Percentiles rank a stretch among this genome's conserved stretches.
phyloP scores from a whole-genome alignment of 805 yeast species.

The Metschnikowia orientalis region DNA sequence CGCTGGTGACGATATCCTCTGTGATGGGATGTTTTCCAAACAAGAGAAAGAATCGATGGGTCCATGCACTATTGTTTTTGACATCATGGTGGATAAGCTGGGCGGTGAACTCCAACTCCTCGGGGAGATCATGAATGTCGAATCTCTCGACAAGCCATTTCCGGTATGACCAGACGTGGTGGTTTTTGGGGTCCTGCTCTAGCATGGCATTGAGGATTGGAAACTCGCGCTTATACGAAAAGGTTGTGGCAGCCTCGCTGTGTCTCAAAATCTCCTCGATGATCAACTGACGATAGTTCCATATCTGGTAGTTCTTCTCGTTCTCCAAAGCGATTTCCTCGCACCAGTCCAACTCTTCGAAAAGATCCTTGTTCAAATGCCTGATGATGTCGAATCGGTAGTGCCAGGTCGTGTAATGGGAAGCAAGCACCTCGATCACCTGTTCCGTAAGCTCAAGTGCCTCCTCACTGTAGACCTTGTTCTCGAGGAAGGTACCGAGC shows the following conservation, averaged over 20 bases:
- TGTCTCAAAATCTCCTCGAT: constrained; percentile 33
- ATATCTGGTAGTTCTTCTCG: constrained; percentile 93
- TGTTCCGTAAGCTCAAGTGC: constrained; percentile 62
- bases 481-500: constrained; percentile 54
- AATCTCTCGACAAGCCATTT: constrained; percentile 74
- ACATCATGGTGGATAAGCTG: constrained; percentile 55
- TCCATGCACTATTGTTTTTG: constrained; percentile 92
- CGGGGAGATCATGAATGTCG: constrained; percentile 36
- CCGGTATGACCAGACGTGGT: constrained; percentile 93
- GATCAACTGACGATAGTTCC: constrained; percentile 83
- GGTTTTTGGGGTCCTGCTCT: constrained; percentile 79
- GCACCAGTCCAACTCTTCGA: constrained; percentile 72
- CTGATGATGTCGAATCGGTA: constrained; percentile 54
- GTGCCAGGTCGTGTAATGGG: constrained; percentile 90
- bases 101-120: constrained; percentile 52
- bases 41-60: constrained; percentile 66
- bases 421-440: constrained; percentile 69
- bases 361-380: constrained; percentile 33
- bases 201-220: constrained; percentile 66
- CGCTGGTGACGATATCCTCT: constrained; percentile 31
- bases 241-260: constrained; percentile 16
- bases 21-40: constrained; percentile 20
- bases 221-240: constrained; percentile 51
- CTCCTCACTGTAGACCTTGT: constrained; percentile 62
- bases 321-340: constrained; percentile 68